Evolutionary conservation across 163 green algal genomes (phyloP).

Genomic region (Chloroidium sp.): DNA sequence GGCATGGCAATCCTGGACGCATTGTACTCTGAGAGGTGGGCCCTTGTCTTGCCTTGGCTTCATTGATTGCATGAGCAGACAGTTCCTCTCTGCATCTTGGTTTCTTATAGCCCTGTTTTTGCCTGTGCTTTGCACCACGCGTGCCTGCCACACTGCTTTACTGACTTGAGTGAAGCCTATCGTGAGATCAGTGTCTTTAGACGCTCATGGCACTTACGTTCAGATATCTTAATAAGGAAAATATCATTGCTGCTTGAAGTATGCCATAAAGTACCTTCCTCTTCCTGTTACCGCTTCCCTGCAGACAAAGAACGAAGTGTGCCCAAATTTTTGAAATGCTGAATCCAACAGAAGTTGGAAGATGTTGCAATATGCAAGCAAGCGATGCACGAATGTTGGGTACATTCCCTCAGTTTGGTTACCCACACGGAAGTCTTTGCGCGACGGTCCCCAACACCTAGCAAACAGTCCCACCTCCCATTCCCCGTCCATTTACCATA

Average conservation of each 20-base stretch:
- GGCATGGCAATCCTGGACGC: constrained; percentile 24
- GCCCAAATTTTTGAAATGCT: too few relatives aligned
- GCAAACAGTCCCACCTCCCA: neutral
- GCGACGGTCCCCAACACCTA: neutral
- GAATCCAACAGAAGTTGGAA: neutral
- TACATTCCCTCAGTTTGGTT: neutral
- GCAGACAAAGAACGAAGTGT: too few relatives aligned
- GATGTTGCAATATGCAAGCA: neutral
- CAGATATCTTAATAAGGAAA: too few relatives aligned
- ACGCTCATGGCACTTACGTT: neutral
- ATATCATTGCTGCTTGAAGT: too few relatives aligned
- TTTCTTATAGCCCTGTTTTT: neutral
- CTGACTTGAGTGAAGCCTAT: neutral
- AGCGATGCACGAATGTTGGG: neutral
- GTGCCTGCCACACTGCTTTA: neutral
- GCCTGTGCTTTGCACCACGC: neutral
- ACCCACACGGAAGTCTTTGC: neutral
- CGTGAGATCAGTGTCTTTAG: neutral
- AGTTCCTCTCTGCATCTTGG: neutral
- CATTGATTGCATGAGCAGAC: neutral
- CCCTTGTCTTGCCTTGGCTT: neutral
- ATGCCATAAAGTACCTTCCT: too few relatives aligned
- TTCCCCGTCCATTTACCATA: neutral
- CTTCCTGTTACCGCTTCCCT: too few relatives aligned
- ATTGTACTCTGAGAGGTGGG: constrained; percentile 35